Conservation (phyloP, 306 rosid species). For the Quercus berberidifolia region DNA sequence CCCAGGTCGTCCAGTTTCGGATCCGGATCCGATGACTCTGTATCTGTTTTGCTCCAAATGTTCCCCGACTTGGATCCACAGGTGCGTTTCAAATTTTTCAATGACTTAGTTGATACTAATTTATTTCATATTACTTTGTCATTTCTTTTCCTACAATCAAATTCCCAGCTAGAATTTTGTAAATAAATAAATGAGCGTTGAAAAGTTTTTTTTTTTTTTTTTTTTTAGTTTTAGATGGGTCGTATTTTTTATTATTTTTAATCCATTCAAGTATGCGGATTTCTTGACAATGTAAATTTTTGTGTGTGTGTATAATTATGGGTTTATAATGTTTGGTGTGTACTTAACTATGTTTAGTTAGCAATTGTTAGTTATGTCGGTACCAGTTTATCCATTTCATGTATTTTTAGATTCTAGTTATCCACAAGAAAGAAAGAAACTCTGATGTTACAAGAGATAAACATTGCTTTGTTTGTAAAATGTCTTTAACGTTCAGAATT, state of each 20-base stretch:
- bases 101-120: background rate
- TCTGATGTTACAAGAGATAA: background rate
- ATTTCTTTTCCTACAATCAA: background rate
- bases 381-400: background rate
- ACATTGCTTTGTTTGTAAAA: background rate
- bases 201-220: background rate
- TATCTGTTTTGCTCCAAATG: slow-evolving; percentile 28
- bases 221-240: background rate
- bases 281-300: background rate
- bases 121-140: background rate
- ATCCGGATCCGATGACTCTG: slow-evolving; percentile 16
- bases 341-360: background rate
- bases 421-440: background rate
- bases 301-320: too few relatives aligned
- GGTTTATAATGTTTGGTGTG: background rate
- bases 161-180: background rate
- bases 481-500: background rate
- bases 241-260: background rate
- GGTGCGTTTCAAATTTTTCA: slow-evolving; percentile 14
- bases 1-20: slow-evolving; percentile 23
- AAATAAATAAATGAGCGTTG: background rate
- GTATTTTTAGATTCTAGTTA: background rate
- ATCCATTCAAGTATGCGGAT: background rate
- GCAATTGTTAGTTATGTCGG: background rate
- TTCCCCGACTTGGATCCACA: slow-evolving; percentile 30